Base-by-base conservation (phyloP, 1,284 basidiomycete species). In the Trametes sp. region DNA sequence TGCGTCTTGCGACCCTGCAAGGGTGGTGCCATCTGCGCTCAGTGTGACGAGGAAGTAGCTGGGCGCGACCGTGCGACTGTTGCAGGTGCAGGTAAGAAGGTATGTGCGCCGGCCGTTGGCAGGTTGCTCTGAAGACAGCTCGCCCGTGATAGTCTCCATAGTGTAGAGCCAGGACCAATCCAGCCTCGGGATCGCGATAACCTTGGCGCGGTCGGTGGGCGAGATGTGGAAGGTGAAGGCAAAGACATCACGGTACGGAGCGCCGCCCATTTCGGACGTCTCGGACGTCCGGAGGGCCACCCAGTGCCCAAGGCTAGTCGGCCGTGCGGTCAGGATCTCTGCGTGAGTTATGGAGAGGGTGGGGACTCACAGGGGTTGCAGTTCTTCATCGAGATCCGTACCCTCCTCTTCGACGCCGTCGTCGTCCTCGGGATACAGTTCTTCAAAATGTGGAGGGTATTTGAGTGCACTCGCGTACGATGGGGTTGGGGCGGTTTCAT, bases 311-410 rank as follows among this genome's bases (percentile, higher is more conserved):
- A 62, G 44, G 5, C 64, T 65, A 35, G 28, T 5, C 6, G 10
- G n/a, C 24, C 7, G 8, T 6, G 1, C 3, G 6, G 33, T 35
- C 19, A 50, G 55, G 8, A 21, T 13, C 16, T 19, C 7, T n/a
- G 38, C n/a, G 5, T 16, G 8, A 14, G 13, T 13, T 7, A 8
- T 28, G 7, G 1, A 23, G 1, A 11, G 1, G 24, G 14, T 1
- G n/a, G 21, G 23, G 24, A 21, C 64, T 31, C 26, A 65, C 64
- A 65, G 46, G n/a, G 57, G 54, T 26, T 46, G 42, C 21, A 65
- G 23, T 1, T 59, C 52, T 5, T 60, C 58, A 0, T 51, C 16
- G 19, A 52, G 44, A 4, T 58, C 28, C 1, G 46, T 21, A 4
- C 52, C 51, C 2, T 44, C 38, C 3, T n/a, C 10, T 11, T 57